A percentile compares a stretch with the other conserved stretches of the same genome.
Evolutionary conservation across 345 rosid species (phyloP).

Genomic region (Hibiscus trionum): DNA sequence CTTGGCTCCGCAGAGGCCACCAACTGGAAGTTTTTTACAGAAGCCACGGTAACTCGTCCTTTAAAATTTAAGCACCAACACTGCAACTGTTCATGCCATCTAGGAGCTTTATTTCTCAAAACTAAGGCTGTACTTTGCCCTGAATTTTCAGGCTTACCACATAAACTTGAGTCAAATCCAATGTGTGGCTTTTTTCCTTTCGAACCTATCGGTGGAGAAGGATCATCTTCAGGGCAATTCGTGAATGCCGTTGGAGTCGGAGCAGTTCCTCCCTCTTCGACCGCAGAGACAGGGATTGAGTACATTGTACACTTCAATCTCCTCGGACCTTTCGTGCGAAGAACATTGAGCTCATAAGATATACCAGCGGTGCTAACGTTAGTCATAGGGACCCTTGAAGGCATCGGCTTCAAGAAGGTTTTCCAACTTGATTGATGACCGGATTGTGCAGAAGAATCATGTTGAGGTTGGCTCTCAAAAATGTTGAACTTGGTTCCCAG

Average conservation of each 20-base stretch:
- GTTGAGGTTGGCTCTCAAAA: slow-evolving; percentile 54
- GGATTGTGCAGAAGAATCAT: slow-evolving; percentile 24
- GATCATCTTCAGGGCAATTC: slow-evolving; percentile 15
- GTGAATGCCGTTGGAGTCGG: slow-evolving; percentile 44
- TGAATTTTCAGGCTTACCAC: slow-evolving; percentile 19
- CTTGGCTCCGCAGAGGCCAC: slow-evolving; percentile 51
- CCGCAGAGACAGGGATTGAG: slow-evolving; percentile 50
- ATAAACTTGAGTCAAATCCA: slow-evolving; percentile 34
- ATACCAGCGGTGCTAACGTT: slow-evolving; percentile 44
- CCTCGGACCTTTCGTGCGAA: slow-evolving; percentile 88
- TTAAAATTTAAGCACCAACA: slow-evolving; percentile 94
- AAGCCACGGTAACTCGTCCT: slow-evolving; percentile 89
- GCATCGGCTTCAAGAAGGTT: slow-evolving; percentile 36
- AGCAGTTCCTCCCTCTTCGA: slow-evolving; percentile 61
- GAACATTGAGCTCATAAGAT: slow-evolving; percentile 73
- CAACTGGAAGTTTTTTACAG: slow-evolving; percentile 91
- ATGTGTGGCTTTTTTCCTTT: slow-evolving; percentile 33
- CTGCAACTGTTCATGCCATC: slow-evolving; percentile 96
- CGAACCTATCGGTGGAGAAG: slow-evolving; percentile 13
- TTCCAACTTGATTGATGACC: slow-evolving; percentile 23
- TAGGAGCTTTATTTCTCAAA: slow-evolving; percentile 79
- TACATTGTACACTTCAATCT: slow-evolving; percentile 73
- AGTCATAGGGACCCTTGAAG: slow-evolving; percentile 32
- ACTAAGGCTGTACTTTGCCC: slow-evolving; percentile 29
- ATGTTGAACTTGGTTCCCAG: slow-evolving; percentile 84